A percentile compares a stretch with the other conserved stretches of the same genome.
phyloP scores from a whole-genome alignment of 768 basidiomycete species.

The Kwoniella europaea region DNA sequence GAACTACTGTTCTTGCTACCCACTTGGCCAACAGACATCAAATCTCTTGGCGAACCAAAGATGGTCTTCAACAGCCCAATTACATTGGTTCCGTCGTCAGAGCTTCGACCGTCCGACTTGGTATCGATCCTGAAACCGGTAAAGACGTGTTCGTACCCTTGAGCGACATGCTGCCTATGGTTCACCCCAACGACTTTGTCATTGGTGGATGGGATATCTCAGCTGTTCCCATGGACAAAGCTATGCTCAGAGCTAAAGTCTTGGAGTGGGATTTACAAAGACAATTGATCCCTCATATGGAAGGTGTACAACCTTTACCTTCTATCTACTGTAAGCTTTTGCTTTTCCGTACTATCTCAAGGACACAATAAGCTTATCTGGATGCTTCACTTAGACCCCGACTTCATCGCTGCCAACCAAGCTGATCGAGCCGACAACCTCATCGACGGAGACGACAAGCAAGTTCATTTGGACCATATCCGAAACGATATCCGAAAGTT shows the following conservation, averaged over 20 bases:
- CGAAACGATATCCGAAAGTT: constrained; percentile 92
- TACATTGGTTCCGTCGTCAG: constrained; percentile 96
- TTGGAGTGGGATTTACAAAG: constrained; percentile 96
- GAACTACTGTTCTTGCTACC: constrained; percentile 88
- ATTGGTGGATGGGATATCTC: constrained; percentile 99
- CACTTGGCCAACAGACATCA: constrained; percentile 94
- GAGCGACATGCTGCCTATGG: constrained; percentile 92
- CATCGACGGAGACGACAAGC: constrained; percentile 82
- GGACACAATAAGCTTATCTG: not conserved
- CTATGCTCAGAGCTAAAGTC: constrained; percentile 91
- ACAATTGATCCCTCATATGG: constrained; percentile 87
- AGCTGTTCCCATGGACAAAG: constrained; percentile 77
- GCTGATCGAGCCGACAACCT: constrained; percentile 94
- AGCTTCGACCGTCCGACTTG: constrained; percentile 91
- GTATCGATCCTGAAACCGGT: constrained; percentile 74
- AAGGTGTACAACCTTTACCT: constrained; percentile 78
- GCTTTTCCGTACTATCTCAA: not conserved
- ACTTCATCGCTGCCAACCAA: constrained; percentile 98
- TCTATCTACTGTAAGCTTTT: constrained; percentile 72
- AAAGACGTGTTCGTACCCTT: constrained; percentile 93
- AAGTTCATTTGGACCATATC: constrained; percentile 86
- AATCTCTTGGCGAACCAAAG: constrained; percentile 93
- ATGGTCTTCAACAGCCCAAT: constrained; percentile 89
- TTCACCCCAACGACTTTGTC: constrained; percentile 96
- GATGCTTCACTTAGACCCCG: constrained; percentile 66